Conservation (phyloP, 768 basidiomycete species). For the Termitomyces bulborhizus region DNA sequence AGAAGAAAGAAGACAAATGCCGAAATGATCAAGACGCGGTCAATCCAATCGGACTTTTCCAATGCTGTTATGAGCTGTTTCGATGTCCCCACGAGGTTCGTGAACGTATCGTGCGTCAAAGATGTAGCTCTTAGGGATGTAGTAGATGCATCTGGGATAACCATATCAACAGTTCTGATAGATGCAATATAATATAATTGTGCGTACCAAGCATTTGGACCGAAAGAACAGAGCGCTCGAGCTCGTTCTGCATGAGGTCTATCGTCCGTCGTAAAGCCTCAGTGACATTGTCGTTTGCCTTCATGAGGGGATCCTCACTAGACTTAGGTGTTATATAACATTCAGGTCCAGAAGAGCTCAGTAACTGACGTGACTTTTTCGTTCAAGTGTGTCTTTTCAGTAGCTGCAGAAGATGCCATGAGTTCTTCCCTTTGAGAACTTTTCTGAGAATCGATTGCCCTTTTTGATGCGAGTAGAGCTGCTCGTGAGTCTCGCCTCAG, state of each 20-base stretch:
- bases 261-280: conserved; percentile 82
- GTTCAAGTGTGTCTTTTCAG: conserved; percentile 40
- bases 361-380: conserved; percentile 59
- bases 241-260: conserved; percentile 82
- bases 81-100: conserved; percentile 66
- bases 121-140: conserved; percentile 70
- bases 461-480: conserved; percentile 71
- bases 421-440: conserved; percentile 66
- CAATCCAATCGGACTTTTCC: conserved; percentile 88
- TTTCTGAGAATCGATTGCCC: conserved; percentile 55
- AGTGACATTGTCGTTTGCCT: conserved; percentile 85
- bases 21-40: conserved; percentile 78
- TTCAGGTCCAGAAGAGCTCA: not conserved
- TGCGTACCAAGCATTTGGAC: conserved; percentile 75
- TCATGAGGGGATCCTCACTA: conserved; percentile 84
- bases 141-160: conserved; percentile 66
- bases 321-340: not conserved
- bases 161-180: not conserved
- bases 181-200: not conserved
- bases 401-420: conserved; percentile 42
- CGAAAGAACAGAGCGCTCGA: conserved; percentile 83
- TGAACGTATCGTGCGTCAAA: conserved; percentile 69
- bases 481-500: conserved; percentile 57
- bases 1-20: conserved; percentile 81
- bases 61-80: conserved; percentile 82